Base-by-base conservation (phyloP, 495 filamentous ascomycete genomes). In the Lentithecium fluviatile region DNA sequence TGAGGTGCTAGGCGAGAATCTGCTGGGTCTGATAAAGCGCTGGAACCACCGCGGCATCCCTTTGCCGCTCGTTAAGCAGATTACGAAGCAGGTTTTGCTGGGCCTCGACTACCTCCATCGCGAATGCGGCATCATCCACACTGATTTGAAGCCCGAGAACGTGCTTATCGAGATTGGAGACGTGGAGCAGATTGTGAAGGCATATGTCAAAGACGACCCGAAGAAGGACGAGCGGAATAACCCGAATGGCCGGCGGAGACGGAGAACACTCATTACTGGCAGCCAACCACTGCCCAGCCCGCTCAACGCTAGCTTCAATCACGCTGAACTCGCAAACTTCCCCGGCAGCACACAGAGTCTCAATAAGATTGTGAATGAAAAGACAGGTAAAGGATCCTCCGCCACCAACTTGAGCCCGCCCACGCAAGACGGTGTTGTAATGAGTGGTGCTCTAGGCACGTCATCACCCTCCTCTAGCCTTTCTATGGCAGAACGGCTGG, bases 151-250 rank as follows among this genome's bases (percentile, higher is more conserved):
- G 73, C 94, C 94, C 38, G 94, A 98, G 70, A 98, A 98, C 72
- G 94, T 98, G 26, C 77, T 98, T 68, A 97, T 99, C 72, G 94
- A 99, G 79, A 97, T 99, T 69, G 94, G 95, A 45, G 94, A 99
- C 66, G 94, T 99, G 40, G 95, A 99, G 78, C 82, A 88, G 74
- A 97, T 97, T 55, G 94, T 98, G 40, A 89, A 96, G 77, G 88
- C 89, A 21, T 92, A 95, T 66, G 95, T 98, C 19, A 90, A 95
- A 77, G 90, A 85, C 54, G 88, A 94, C 60, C 72, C 78, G 4
- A 82, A 83, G 64, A 85, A 86, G 53, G 76, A 77, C 43, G 85
- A 90, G 95, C 66, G 91, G 64, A 50, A 46, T 47, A 89, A 95
- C 68, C 84, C 91, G 58, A 97, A 97, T 76, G 91, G 95, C n/a